Evolutionary conservation across 371 early-diverging fungal genomes (phyloP).

Genomic region (Nematocida ironsii): DNA sequence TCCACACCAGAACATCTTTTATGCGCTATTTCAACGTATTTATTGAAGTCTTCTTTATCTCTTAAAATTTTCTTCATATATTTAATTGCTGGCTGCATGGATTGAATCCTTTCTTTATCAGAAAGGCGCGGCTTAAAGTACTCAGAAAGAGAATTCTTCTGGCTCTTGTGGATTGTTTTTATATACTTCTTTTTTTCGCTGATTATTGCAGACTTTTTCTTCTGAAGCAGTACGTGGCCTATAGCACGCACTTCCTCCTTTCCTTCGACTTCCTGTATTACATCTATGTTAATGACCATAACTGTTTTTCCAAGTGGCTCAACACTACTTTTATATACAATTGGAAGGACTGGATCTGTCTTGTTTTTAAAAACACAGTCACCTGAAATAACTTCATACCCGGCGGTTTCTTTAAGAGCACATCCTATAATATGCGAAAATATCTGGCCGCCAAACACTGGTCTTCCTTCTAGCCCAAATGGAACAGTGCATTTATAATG

Average conservation of each 20-base stretch:
- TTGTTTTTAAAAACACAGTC: conserved; percentile 13
- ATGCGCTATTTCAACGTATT: neutral
- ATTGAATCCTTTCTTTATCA: neutral
- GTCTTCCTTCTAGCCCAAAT: conserved; percentile 7
- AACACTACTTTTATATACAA: conserved; percentile 10
- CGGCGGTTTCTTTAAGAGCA: conserved; percentile 8
- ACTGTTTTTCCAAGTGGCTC: conserved; percentile 3
- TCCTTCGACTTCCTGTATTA: neutral
- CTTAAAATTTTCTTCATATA: neutral
- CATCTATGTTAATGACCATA: neutral
- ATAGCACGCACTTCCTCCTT: neutral
- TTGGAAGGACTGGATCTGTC: conserved; percentile 4
- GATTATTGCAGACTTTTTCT: neutral
- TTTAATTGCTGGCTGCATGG: neutral
- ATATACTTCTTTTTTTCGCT: conserved; percentile 6
- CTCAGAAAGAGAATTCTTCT: neutral
- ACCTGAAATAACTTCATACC: conserved; percentile 9
- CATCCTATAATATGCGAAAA: conserved; percentile 23
- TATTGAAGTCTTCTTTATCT: neutral
- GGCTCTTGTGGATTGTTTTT: conserved; percentile 5
- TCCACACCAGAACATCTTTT: neutral
- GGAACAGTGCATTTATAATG: neutral
- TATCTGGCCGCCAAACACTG: conserved; percentile 20
- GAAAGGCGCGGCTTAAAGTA: neutral
- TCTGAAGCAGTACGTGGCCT: conserved; percentile 4